Base-by-base conservation (phyloP, 805 yeast species). In the Hanseniaspora valbyensis region DNA sequence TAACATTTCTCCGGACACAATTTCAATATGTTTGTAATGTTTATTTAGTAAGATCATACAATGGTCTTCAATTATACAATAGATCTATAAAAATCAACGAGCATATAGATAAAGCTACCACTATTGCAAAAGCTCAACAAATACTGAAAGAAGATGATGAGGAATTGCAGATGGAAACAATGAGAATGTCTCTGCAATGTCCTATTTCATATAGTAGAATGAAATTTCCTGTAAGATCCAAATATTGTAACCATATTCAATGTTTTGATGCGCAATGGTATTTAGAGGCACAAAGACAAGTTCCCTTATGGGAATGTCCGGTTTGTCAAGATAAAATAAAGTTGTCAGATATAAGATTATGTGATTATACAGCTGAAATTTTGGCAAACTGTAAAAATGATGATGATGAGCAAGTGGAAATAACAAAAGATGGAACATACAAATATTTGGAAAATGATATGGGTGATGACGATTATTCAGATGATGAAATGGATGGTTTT, bases 251-350 rank as follows among this genome's bases (percentile, higher is more conserved):
- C 32, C 98, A 92, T 65, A 66, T 87, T 14, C 90, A 84, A 58
- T 89, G 97, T 61, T 86, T 89, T 62, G 98, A 92, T 65, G 89
- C 85, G 0, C 63, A 72, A 32, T 76, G 84, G 40, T 92, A 76
- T 60, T 57, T 92, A 9, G 76, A 78, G 58, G 71, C 88, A 40
- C 97, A 90, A 62, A 70, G 71, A 50, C 90, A 83, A 60, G 77
- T 83, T 0, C 83, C 95, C 0, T 76, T 84, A 0, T 90, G 96
- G 96, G 67, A 68, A 46, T 92, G 98, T 60, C 96, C 96, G 0
- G 72, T 86, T 3, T 92, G 98, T 61, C 75, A 75, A 54, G 67
- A 65, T 4, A 60, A 60, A 2, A 66, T 86, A 2, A 65, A 69
- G 1, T 67, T 79, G 14, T 73, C 73, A 14, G 81, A 80, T 54